These are phyloP conservation scores for Cutaneotrichosporon mucoides DNA, from an alignment of 1,284 basidiomycete species.

Conservation along the genomic window DNA sequence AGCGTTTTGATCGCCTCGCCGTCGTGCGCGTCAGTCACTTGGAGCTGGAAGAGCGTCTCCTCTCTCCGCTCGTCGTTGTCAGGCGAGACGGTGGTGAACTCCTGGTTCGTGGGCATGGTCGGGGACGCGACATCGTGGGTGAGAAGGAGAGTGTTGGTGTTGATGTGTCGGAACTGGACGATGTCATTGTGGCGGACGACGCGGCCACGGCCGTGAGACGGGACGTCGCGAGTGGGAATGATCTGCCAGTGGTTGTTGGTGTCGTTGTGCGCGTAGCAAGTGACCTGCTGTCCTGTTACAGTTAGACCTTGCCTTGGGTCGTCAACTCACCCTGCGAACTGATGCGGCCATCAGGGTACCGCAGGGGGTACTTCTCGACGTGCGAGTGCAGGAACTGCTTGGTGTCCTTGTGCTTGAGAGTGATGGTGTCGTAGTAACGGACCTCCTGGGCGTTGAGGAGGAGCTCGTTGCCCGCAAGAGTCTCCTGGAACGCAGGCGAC, in stretches of 20 bases:
- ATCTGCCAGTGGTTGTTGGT: conserved; percentile 96
- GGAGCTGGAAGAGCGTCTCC: conserved; percentile 79
- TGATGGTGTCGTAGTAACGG: conserved; percentile 84
- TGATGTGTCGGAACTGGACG: conserved; percentile 83
- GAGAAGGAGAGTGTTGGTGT: conserved; percentile 75
- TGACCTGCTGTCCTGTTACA: conserved; percentile 76
- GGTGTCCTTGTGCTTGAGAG: conserved; percentile 85
- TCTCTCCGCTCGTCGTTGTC: conserved; percentile 65
- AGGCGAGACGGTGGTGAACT: conserved; percentile 85
- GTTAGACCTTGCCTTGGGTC: neutral
- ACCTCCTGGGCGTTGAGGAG: conserved; percentile 87
- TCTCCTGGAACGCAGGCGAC: conserved; percentile 98
- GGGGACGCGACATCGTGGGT: conserved; percentile 98
- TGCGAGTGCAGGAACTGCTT: conserved; percentile 94
- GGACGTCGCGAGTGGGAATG: conserved; percentile 86
- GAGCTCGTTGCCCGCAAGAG: conserved; percentile 85
- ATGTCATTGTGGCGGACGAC: conserved; percentile 84
- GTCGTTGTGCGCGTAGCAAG: conserved; percentile 70
- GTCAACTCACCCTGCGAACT: conserved; percentile 65
- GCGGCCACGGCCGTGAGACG: conserved; percentile 79
- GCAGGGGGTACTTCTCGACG: conserved; percentile 79
- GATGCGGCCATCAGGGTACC: conserved; percentile 94
- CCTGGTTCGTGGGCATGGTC: conserved; percentile 95
- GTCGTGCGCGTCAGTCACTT: conserved; percentile 65
- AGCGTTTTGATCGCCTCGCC: conserved; percentile 86